Evolutionary conservation across 202 grass and related monocot genomes (phyloP), one percentile per base, ranked within the genome.

Genomic region (Setaria italica): DNA sequence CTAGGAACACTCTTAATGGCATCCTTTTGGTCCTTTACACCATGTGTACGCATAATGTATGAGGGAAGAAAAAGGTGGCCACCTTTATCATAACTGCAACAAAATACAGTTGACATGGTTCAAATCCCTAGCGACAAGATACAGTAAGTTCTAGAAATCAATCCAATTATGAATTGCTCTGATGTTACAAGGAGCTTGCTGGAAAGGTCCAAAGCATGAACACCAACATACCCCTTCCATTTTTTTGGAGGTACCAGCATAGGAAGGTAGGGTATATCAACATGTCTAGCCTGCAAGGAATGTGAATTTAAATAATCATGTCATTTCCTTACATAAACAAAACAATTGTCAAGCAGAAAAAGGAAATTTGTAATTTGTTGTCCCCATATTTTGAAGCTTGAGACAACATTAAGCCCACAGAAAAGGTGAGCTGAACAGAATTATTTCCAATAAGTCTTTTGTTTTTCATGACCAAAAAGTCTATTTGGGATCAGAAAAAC

Each of bases 1-100:
- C 70, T 89, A 46, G 88, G 90, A 80, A 88, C 91, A 69, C 76
- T 83, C 86, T 90, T 95, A 72, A 95, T 90, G 72, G 95, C 93
- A 77, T 91, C 89, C 81, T 86, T 87, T 88, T 98, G 93, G 45
- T 98, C 93, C 82, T 98, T 95, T 50, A 90, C 91, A 70, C 95
- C 95, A 72, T 93, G 90, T 76, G 93, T 95, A 75, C 95, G 89
- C 95, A 98, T 98, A 82, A 93, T 87, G 85, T 91, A 98, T 0
- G 95, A 98, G 65, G 95, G 93, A n/a, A 98, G 80, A 72, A 88
- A 98, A 53, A 98, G 83, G 76, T 98, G 81, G 19, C 93, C 95
- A 51, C 95, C 95, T 72, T 86, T 88, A 81, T 98, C 89, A 87
- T 94, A 98, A 68, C 95, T 97, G 86, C 83, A 91, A 86, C 67